Percentiles rank a stretch among this genome's conserved stretches.
phyloP scores from a whole-genome alignment of 2,329 filamentous ascomycete genomes.

The Thelonectria blattea region DNA sequence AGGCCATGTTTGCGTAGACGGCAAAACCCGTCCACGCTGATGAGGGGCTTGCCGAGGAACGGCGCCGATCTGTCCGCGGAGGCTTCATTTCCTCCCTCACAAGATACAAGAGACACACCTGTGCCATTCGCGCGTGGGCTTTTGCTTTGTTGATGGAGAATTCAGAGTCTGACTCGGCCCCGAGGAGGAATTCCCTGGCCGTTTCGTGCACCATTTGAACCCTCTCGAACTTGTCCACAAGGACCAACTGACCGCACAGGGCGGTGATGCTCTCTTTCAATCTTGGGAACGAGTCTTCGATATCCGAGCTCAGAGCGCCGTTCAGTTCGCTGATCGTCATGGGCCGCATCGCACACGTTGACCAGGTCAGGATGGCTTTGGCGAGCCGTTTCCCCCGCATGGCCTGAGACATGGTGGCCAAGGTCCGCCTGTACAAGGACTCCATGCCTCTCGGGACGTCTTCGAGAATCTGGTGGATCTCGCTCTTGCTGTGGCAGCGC shows the following conservation, averaged over 20 bases:
- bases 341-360: constrained; percentile 41
- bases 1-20: constrained; percentile 41
- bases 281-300: constrained; percentile 39
- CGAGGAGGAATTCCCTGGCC: constrained; percentile 42
- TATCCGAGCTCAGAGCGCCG: constrained; percentile 43
- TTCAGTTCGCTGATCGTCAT: constrained; percentile 44
- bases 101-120: constrained; percentile 44
- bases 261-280: constrained; percentile 37
- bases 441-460: constrained; percentile 43
- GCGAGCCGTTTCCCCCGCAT: constrained; percentile 40
- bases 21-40: constrained; percentile 27
- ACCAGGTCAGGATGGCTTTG: constrained; percentile 46
- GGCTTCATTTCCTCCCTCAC: constrained; percentile 43
- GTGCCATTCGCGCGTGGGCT: constrained; percentile 43
- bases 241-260: constrained; percentile 46
- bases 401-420: constrained; percentile 40
- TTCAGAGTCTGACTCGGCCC: constrained; percentile 35
- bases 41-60: constrained; percentile 13
- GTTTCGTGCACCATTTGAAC: constrained; percentile 49
- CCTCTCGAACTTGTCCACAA: constrained; percentile 41
- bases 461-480: constrained; percentile 41
- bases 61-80: constrained; percentile 33
- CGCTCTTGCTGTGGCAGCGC: constrained; percentile 37
- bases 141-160: constrained; percentile 37
- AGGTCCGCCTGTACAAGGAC: constrained; percentile 41